Evolutionary conservation across 768 basidiomycete genomes (phyloP), one percentile per base, ranked within the genome.

Genomic region (Candolleomyces eurysporus): DNA sequence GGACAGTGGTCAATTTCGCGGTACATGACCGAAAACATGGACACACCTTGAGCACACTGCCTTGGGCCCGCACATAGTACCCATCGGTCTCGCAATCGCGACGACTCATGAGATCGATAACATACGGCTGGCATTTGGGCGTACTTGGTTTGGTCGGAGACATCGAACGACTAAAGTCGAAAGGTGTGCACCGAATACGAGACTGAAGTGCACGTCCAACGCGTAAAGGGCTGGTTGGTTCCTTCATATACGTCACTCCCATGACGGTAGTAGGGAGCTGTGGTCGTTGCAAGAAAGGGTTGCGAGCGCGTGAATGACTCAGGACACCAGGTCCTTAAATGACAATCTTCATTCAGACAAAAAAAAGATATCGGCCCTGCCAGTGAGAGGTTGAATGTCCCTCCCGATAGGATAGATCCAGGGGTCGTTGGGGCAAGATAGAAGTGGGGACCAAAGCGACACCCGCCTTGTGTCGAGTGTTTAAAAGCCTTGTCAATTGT

Each of bases 11-110:
- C 43, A 66, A 52, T 16, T 3, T 17, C 14, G 48, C 31, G 49
- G 22, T 6, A 31, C 17, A 13, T 30, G 26, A 40, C 45, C 40
- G 45, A 42, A 39, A 48, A 40, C 31, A 19, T 30, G 39, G n/a
- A 51, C 63, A 56, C 40, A 72, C 72, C 64, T 68, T 66, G 60
- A 73, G 68, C n/a, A 69, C 63, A 32, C 46, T 65, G 16, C 68
- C 68, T 30, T 63, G 61, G 10, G 67, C 63, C 48, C 61, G 54
- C 26, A 67, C 68, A 42, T 43, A 56, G 40, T 42, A 56, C 54
- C 54, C 54, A 10, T 56, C 54, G 9, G 19, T 14, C 17, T 19
- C 14, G 26, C 39, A 43, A 26, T 56, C 19, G 22, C 17, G 39
- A 2, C n/a, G 19, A 39, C 13, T 42, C 22, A 39, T 11, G 9